Evolutionary conservation across 2,329 filamentous ascomycete genomes (phyloP).

Genomic region (Lasiodiplodia citricola): DNA sequence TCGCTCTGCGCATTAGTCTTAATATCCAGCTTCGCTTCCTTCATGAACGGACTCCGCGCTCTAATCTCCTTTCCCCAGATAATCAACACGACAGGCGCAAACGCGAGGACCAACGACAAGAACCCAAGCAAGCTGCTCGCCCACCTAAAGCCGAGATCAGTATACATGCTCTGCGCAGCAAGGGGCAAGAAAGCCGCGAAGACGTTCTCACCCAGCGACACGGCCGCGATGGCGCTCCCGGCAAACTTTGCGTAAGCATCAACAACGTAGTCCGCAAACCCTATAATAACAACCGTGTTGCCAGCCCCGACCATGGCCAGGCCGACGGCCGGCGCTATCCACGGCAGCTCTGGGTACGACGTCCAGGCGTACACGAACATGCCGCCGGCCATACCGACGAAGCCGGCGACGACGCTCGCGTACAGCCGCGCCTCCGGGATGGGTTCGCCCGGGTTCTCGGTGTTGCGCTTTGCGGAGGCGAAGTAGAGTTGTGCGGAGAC

Average conservation of each 20-base stretch:
- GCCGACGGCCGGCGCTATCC: conserved; percentile 56
- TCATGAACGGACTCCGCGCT: conserved; percentile 46
- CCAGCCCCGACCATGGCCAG: conserved; percentile 57
- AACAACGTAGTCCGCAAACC: conserved; percentile 56
- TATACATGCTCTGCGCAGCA: conserved; percentile 55
- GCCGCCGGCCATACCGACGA: conserved; percentile 54
- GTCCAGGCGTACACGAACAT: conserved; percentile 61
- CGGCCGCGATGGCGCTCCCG: conserved; percentile 55
- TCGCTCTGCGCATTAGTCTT: neutral
- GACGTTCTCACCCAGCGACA: conserved; percentile 56
- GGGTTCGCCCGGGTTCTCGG: conserved; percentile 3
- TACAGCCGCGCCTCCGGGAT: conserved; percentile 54
- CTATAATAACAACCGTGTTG: conserved; percentile 53
- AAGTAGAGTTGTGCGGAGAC: conserved; percentile 49
- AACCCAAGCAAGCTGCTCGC: conserved; percentile 55
- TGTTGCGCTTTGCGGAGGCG: conserved; percentile 39
- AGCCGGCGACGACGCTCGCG: conserved; percentile 49
- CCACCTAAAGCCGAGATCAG: conserved; percentile 55
- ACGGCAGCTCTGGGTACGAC: conserved; percentile 48
- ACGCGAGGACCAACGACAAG: conserved; percentile 49
- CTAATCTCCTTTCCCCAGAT: conserved; percentile 49
- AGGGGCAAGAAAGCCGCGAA: conserved; percentile 56
- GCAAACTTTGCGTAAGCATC: conserved; percentile 58
- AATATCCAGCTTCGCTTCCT: conserved; percentile 32
- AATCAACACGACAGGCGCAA: conserved; percentile 53